These are phyloP conservation scores for Ulvella scutata DNA, from an alignment of 139 green algal species.

Conservation along the genomic window DNA sequence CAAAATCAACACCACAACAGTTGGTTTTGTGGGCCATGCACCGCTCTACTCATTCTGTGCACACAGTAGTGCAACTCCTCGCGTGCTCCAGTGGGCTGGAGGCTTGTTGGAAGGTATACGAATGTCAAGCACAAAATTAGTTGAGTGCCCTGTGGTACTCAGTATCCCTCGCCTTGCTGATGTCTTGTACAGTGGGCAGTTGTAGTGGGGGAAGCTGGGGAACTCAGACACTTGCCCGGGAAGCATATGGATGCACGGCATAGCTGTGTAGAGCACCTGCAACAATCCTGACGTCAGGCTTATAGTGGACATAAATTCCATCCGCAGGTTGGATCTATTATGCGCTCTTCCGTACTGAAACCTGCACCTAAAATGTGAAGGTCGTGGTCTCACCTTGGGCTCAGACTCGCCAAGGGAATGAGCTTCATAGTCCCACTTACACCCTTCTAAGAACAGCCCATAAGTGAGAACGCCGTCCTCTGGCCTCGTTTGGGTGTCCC, in stretches of 20 bases:
- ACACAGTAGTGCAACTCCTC: conserved; percentile 45
- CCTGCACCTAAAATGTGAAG: background rate
- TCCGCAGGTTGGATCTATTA: background rate
- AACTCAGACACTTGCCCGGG: conserved; percentile 33
- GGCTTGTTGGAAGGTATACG: conserved; percentile 30
- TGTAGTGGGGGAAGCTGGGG: conserved; percentile 27
- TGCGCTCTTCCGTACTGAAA: background rate
- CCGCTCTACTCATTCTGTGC: conserved; percentile 19
- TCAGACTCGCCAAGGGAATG: conserved; percentile 43
- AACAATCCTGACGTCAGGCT: background rate
- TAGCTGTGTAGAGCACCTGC: conserved; percentile 42
- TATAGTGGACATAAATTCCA: background rate
- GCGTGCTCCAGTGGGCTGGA: conserved; percentile 41
- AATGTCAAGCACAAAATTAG: conserved; percentile 61
- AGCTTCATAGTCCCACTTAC: conserved; percentile 28
- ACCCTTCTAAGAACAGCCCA: conserved; percentile 66
- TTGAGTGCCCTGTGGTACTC: conserved; percentile 54
- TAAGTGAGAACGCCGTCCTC: conserved; percentile 51
- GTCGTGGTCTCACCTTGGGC: conserved; percentile 34
- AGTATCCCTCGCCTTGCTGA: conserved; percentile 42
- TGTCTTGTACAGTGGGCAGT: conserved; percentile 58
- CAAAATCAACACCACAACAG: too few relatives aligned
- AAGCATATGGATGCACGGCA: conserved; percentile 55
- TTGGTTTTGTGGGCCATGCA: too few relatives aligned
- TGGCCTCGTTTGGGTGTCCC: conserved; percentile 17